These are phyloP conservation scores for Naganishia kalamii DNA, from an alignment of 768 basidiomycete genomes.

Conservation along the genomic window DNA sequence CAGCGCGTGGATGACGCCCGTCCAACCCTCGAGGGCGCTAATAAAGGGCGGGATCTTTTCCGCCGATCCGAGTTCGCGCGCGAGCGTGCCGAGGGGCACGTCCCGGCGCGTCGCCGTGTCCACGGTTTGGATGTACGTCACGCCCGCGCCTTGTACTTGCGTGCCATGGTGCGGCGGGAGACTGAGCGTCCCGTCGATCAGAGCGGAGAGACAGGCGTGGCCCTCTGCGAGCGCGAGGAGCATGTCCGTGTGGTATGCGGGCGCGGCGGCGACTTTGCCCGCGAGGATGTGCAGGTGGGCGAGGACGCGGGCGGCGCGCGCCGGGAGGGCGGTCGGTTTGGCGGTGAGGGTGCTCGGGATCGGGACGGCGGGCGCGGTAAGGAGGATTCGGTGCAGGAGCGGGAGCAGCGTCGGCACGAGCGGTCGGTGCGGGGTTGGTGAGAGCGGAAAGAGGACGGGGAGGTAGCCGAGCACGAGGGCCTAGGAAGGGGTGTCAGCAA, in stretches of 20 bases:
- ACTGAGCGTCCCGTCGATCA: conserved; percentile 11
- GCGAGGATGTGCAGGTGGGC: conserved; percentile 24
- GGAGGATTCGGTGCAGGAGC: conserved; percentile 20
- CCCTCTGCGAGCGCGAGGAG: conserved; percentile 19
- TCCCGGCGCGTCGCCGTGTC: not conserved
- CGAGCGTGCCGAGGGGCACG: conserved; percentile 1
- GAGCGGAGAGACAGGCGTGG: conserved; percentile 13
- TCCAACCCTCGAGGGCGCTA: conserved; percentile 8
- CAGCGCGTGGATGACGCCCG: not conserved
- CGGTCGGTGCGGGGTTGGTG: conserved; percentile 42
- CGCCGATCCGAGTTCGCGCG: not conserved
- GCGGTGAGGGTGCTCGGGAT: not conserved
- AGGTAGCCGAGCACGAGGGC: conserved; percentile 27
- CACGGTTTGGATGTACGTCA: not conserved
- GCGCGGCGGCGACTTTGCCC: conserved; percentile 27
- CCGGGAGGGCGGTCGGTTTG: not conserved
- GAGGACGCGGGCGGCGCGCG: conserved; percentile 22
- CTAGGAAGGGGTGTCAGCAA: conserved; percentile 14
- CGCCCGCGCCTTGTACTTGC: not conserved
- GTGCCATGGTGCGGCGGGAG: not conserved
- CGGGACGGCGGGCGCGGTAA: conserved; percentile 18
- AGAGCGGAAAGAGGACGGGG: conserved; percentile 31
- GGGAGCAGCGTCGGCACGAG: conserved; percentile 33
- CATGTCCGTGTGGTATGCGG: conserved; percentile 22
- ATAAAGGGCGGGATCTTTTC: conserved; percentile 2